Percentiles rank a stretch among this genome's conserved stretches.
phyloP scores from a whole-genome alignment of 805 yeast species.

The Pichia pseudocactophila region DNA sequence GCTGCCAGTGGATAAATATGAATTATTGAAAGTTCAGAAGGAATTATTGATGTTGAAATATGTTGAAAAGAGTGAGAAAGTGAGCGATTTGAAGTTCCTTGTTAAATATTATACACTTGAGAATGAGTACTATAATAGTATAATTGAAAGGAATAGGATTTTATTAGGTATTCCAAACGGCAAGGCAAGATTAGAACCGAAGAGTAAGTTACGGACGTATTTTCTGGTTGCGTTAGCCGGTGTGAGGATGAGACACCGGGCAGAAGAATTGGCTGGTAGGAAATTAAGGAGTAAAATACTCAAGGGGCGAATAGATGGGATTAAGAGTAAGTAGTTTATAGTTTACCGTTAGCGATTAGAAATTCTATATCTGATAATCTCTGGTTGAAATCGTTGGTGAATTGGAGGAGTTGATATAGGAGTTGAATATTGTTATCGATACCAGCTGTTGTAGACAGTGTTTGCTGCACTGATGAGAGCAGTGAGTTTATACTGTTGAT shows the following conservation, averaged over 20 bases:
- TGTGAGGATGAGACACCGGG: slow-evolving; percentile 19
- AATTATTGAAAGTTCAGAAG: slow-evolving; percentile 32
- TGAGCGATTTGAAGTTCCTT: slow-evolving; percentile 29
- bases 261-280: not conserved
- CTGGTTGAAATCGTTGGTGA: slow-evolving; percentile 24
- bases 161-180: slow-evolving; percentile 12
- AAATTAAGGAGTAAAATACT: not conserved
- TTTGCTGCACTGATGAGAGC: too few relatives aligned
- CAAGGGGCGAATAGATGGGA: too few relatives aligned
- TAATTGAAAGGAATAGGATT: slow-evolving; percentile 7
- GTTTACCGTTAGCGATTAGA: slow-evolving; percentile 13
- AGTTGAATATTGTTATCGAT: slow-evolving; percentile 26
- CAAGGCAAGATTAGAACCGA: slow-evolving; percentile 17
- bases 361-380: slow-evolving; percentile 20
- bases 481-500: too few relatives aligned
- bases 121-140: slow-evolving; percentile 15
- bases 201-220: slow-evolving; percentile 14
- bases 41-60: slow-evolving; percentile 40
- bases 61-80: slow-evolving; percentile 32
- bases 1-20: slow-evolving; percentile 7
- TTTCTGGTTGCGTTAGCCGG: slow-evolving; percentile 23
- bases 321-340: not conserved
- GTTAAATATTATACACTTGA: slow-evolving; percentile 24
- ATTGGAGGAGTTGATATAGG: slow-evolving; percentile 25
- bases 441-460: not conserved